phyloP scores from a whole-genome alignment of 345 rosid species.

The Cardamine occulta region DNA sequence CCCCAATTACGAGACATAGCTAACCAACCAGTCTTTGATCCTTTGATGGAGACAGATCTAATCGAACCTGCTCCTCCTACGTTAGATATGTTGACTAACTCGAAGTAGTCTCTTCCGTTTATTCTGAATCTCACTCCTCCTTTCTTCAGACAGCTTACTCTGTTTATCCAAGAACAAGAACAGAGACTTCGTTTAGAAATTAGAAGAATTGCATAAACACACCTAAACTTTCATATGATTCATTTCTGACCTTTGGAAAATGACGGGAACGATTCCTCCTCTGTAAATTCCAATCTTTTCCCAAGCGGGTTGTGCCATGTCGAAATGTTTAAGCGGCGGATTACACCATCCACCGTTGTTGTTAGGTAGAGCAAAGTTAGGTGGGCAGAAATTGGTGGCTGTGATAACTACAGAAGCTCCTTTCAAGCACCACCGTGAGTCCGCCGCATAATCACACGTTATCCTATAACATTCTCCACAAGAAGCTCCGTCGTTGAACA shows the following conservation, averaged over 20 bases:
- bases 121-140: conserved; percentile 91
- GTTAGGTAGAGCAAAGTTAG: conserved; percentile 68
- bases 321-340: conserved; percentile 92
- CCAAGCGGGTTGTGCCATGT: conserved; percentile 97
- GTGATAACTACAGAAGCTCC: conserved; percentile 66
- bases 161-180: conserved; percentile 32
- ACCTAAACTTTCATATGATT: background rate
- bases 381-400: conserved; percentile 85
- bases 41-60: conserved; percentile 66
- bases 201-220: background rate
- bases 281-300: conserved; percentile 79
- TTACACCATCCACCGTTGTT: conserved; percentile 98
- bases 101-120: conserved; percentile 85
- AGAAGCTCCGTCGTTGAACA: conserved; percentile 71
- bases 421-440: conserved; percentile 66
- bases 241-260: conserved; percentile 63
- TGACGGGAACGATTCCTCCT: conserved; percentile 88
- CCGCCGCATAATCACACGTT: conserved; percentile 60
- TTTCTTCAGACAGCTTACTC: conserved; percentile 81
- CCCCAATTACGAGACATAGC: conserved; percentile 97
- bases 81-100: conserved; percentile 73
- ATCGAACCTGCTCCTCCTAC: conserved; percentile 84
- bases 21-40: conserved; percentile 76
- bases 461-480: conserved; percentile 75
- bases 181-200: conserved; percentile 3